Percentiles rank a stretch among this genome's conserved stretches.
phyloP scores from a whole-genome alignment of 176 grass and related monocot genomes.

The Oropetium thomaeum region DNA sequence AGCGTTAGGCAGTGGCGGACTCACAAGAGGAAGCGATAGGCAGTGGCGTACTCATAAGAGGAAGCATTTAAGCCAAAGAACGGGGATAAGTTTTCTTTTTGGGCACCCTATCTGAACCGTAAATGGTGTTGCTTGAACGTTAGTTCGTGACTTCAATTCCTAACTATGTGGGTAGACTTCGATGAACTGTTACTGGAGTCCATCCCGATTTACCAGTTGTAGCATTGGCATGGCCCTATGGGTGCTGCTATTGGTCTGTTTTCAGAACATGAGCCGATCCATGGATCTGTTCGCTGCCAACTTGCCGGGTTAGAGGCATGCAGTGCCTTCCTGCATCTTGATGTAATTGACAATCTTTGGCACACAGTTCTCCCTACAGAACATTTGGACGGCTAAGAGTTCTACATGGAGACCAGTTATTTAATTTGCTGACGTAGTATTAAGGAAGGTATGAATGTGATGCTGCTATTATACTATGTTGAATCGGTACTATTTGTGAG shows the following conservation, averaged over 20 bases:
- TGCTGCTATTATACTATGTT: neutral
- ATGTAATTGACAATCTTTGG: neutral
- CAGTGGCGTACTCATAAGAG: constrained; percentile 8
- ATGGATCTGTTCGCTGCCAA: neutral
- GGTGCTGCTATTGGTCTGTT: neutral
- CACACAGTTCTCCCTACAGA: neutral
- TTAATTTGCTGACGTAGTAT: neutral
- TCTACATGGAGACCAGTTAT: neutral
- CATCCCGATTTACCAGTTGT: neutral
- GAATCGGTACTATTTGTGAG: neutral
- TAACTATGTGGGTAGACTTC: neutral
- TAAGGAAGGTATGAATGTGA: neutral
- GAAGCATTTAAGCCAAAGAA: constrained; percentile 8
- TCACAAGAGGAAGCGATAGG: constrained; percentile 19
- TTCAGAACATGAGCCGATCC: neutral
- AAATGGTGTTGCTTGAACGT: neutral
- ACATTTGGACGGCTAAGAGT: neutral
- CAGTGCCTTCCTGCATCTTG: neutral
- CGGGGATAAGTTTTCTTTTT: neutral
- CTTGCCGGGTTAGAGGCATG: neutral
- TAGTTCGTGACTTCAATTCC: neutral
- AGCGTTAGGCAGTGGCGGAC: constrained; percentile 13
- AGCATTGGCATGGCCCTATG: neutral
- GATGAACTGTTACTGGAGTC: neutral
- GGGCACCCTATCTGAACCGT: neutral